Conservation (phyloP, 2,329 filamentous ascomycete genomes). For the Fusarium odoratissimum region DNA sequence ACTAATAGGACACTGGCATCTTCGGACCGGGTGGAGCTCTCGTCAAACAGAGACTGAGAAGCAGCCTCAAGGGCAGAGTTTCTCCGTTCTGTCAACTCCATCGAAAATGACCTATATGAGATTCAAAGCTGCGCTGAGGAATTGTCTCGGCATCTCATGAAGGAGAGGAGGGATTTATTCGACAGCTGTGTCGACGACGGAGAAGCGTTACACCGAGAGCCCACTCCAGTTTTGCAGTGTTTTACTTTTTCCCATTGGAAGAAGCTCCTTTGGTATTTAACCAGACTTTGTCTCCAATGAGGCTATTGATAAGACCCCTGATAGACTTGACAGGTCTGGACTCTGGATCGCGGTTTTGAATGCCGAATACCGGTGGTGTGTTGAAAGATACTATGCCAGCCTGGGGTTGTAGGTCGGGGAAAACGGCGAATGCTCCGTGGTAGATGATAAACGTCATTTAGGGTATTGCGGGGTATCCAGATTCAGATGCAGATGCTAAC, state of each 20-base stretch:
- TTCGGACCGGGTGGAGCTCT: slow-evolving; percentile 23
- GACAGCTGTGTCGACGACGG: slow-evolving; percentile 12
- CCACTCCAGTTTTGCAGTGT: slow-evolving; percentile 14
- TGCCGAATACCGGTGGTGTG: slow-evolving; percentile 28
- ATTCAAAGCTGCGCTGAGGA: not conserved
- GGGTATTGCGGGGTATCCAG: slow-evolving; percentile 33
- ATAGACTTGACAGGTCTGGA: not conserved
- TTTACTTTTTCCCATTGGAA: slow-evolving; percentile 4
- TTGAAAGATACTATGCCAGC: slow-evolving; percentile 24
- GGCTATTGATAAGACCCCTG: not conserved
- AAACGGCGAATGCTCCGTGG: slow-evolving; percentile 29
- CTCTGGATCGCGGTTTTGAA: slow-evolving; percentile 17
- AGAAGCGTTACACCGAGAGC: slow-evolving; percentile 12
- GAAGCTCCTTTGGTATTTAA: not conserved
- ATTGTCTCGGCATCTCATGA: slow-evolving; percentile 1
- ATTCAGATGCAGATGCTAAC: slow-evolving; percentile 12
- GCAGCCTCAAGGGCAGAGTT: slow-evolving; percentile 33
- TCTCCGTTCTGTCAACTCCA: slow-evolving; percentile 30
- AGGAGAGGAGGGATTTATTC: slow-evolving; percentile 10
- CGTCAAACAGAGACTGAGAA: slow-evolving; percentile 26
- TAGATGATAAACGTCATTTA: slow-evolving; percentile 30
- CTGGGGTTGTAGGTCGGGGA: slow-evolving; percentile 26
- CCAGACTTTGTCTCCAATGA: not conserved
- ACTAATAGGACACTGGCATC: slow-evolving; percentile 36
- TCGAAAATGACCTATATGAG: not conserved